phyloP scores from a whole-genome alignment of 1,139 yeast species.

The Debaryomycetaceae sp. region DNA sequence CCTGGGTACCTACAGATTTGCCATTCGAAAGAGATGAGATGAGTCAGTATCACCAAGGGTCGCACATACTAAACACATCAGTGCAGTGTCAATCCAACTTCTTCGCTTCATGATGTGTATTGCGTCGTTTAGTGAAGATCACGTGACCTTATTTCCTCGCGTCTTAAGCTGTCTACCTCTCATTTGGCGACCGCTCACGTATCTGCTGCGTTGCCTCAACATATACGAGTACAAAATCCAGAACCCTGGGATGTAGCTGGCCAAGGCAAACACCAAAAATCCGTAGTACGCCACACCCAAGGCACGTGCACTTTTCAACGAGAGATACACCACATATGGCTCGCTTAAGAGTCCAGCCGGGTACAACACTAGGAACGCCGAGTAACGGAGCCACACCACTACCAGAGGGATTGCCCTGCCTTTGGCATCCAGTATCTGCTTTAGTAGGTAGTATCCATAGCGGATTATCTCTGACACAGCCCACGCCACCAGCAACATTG shows the following conservation, averaged over 20 bases:
- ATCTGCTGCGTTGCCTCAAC: conserved; percentile 31
- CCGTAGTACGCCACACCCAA: conserved; percentile 14
- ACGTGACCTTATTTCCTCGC: no score
- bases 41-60: no score
- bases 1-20: no score
- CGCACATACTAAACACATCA: no score
- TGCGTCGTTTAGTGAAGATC: no score
- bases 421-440: conserved; percentile 10
- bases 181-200: no score
- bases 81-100: no score
- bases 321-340: conserved; percentile 24
- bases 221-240: conserved; percentile 27
- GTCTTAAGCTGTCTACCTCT: no score
- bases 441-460: conserved; percentile 25
- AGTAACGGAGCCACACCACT: conserved; percentile 30
- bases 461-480: conserved; percentile 29
- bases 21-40: no score
- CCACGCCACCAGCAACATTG: conserved; percentile 30
- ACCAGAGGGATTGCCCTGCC: conserved; percentile 15
- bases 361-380: conserved; percentile 29
- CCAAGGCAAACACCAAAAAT: conserved; percentile 26
- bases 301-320: conserved; percentile 17
- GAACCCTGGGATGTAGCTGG: conserved; percentile 32
- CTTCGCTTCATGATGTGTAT: no score
- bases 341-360: conserved; percentile 33